Base-by-base conservation (phyloP, 108 stramenopile genomes). In the Stephanodiscus triporus region DNA sequence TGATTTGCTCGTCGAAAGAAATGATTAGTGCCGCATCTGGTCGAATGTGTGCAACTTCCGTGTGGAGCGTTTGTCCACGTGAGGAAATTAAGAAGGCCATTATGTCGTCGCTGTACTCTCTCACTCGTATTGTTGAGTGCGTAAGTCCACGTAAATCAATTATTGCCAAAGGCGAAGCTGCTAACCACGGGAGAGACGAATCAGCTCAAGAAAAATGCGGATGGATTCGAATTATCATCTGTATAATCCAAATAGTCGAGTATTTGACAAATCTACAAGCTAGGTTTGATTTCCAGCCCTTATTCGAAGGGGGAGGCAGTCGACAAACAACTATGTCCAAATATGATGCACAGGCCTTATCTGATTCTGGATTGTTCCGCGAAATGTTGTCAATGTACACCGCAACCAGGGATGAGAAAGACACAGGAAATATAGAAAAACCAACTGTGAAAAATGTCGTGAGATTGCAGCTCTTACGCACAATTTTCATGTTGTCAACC, bases 161-260 rank as follows among this genome's bases (percentile, higher is more conserved):
- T 19, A 63, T 63, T 63, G 62, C 49, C 19, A 22, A 51, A 8
- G 20, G 9, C 6, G 53, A 17, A 22, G 27, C 61, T 50, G 51
- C 43, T 6, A 23, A 68, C 29, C 2, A 22, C 16, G 55, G 43
- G 14, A 36, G 40, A 22, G 55, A 63, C n/a, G 61, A 63, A 27
- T 40, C 61, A 29, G n/a, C 36, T 17, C n/a, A 63, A 73, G 53
- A 34, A 63, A 61, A 38, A 22, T 22, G 10, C 38, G 48, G 32
- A 24, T 80, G 72, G 72, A 65, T 80, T 59, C 72, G 79, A 3
- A 74, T 63, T 23, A 51, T 37, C 24, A 55, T 68, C 10, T 80
- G 68, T 37, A 70, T 80, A n/a, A 73, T 80, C 47, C 79, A 72
- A 58, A 80, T 80, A 43, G 49, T 80, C 24, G 79, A 80, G 49